Percentiles rank a stretch among this genome's conserved stretches.
These are phyloP conservation scores for Candida sp. DNA, from an alignment of 1,139 yeast genomes.

Conservation along the genomic window DNA sequence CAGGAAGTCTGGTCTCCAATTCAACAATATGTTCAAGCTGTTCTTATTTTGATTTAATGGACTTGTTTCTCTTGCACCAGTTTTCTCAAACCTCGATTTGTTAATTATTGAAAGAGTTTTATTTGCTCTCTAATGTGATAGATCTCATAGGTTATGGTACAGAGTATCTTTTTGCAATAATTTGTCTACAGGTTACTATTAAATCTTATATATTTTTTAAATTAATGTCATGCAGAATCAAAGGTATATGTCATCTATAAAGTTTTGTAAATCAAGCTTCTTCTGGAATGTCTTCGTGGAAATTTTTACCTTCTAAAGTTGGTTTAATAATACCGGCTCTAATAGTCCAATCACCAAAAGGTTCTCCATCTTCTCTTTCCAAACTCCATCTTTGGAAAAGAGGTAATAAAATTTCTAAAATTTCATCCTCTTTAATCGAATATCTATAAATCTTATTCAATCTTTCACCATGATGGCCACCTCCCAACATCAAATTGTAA, in stretches of 20 bases:
- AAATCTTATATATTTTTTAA: neutral
- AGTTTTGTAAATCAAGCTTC: conserved; percentile 44
- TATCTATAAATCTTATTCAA: conserved; percentile 87
- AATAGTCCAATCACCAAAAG: conserved; percentile 90
- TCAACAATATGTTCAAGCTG: no score
- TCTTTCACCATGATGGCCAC: conserved; percentile 94
- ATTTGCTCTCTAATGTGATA: no score
- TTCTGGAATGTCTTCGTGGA: conserved; percentile 93
- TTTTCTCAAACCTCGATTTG: no score
- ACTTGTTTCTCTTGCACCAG: no score
- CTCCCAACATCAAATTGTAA: conserved; percentile 93
- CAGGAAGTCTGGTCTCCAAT: no score
- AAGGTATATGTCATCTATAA: neutral
- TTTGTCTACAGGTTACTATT: neutral
- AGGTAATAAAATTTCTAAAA: conserved; percentile 72
- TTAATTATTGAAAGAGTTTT: no score
- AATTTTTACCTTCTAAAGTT: conserved; percentile 85
- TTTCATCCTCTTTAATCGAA: conserved; percentile 89
- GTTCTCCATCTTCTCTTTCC: conserved; percentile 89
- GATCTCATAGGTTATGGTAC: no score
- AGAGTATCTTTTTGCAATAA: no score
- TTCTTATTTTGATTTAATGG: no score
- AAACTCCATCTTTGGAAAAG: conserved; percentile 92
- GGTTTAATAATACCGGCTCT: conserved; percentile 85
- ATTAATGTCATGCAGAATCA: neutral